Conservation (phyloP, 495 filamentous ascomycete species). For the Neurospora tetraspora region DNA sequence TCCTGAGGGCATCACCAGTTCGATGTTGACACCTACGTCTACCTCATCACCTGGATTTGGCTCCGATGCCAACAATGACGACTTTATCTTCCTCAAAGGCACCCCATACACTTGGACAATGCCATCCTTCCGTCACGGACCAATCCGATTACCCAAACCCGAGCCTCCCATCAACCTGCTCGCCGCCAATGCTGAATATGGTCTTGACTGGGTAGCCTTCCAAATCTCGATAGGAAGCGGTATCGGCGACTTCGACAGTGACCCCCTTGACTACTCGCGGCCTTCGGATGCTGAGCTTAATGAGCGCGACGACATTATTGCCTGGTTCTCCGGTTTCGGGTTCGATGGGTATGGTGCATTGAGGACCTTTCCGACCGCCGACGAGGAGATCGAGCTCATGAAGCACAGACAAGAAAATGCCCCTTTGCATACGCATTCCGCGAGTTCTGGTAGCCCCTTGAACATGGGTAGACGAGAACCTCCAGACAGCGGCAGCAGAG, state of each 20-base stretch:
- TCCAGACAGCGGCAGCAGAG: not conserved
- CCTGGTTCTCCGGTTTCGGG: constrained; percentile 36
- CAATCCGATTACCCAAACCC: constrained; percentile 34
- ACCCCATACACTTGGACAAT: constrained; percentile 31
- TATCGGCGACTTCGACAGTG: constrained; percentile 33
- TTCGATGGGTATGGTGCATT: constrained; percentile 28
- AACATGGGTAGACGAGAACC: not conserved
- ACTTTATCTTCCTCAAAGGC: constrained; percentile 31
- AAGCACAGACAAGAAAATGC: not conserved
- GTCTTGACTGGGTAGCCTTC: constrained; percentile 46
- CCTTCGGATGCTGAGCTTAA: constrained; percentile 25
- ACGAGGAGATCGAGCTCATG: not conserved
- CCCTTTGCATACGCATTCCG: not conserved
- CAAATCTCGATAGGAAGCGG: constrained; percentile 46
- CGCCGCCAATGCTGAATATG: constrained; percentile 31
- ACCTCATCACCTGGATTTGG: constrained; percentile 5
- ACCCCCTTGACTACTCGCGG: constrained; percentile 30
- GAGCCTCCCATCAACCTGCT: constrained; percentile 26
- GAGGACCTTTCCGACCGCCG: constrained; percentile 10
- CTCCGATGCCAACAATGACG: constrained; percentile 14
- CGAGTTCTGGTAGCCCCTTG: not conserved
- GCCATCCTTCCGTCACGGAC: constrained; percentile 37
- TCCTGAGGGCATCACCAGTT: constrained; percentile 26
- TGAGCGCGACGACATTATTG: constrained; percentile 29
- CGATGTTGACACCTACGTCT: constrained; percentile 9